Evolutionary conservation across 805 yeast species (phyloP).

Genomic region (Cyberlindnera galapagoensis): DNA sequence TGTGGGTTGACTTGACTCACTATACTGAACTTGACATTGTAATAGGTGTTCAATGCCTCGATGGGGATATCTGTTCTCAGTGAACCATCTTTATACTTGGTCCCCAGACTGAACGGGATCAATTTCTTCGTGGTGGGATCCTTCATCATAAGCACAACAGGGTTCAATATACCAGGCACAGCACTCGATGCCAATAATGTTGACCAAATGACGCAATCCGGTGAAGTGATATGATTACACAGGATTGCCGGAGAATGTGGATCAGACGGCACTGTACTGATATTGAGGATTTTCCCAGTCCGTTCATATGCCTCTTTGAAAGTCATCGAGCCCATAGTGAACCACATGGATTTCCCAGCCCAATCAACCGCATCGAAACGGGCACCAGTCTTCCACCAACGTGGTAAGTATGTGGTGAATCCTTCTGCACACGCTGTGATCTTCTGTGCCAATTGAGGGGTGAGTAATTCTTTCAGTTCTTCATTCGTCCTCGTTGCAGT

Average conservation of each 20-base stretch:
- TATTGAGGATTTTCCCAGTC: slow-evolving; percentile 66
- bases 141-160: slow-evolving; percentile 74
- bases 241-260: slow-evolving; percentile 76
- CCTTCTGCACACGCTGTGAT: slow-evolving; percentile 68
- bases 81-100: slow-evolving; percentile 74
- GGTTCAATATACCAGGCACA: slow-evolving; percentile 76
- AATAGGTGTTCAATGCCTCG: slow-evolving; percentile 65
- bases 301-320: slow-evolving; percentile 61
- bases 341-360: slow-evolving; percentile 65
- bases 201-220: slow-evolving; percentile 79
- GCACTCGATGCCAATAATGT: slow-evolving; percentile 72
- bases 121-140: slow-evolving; percentile 32
- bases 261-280: slow-evolving; percentile 76
- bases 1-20: slow-evolving; percentile 85
- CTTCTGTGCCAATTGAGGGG: slow-evolving; percentile 53
- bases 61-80: slow-evolving; percentile 74
- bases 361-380: slow-evolving; percentile 68
- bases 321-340: slow-evolving; percentile 67
- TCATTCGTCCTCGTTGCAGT: slow-evolving; percentile 64
- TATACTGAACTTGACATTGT: slow-evolving; percentile 67
- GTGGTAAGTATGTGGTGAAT: slow-evolving; percentile 49
- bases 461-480: slow-evolving; percentile 47
- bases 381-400: slow-evolving; percentile 74
- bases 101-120: slow-evolving; percentile 64
- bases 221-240: slow-evolving; percentile 71